Conservation (phyloP, 2,329 filamentous ascomycete genomes). For the Aspergillus sp. region DNA sequence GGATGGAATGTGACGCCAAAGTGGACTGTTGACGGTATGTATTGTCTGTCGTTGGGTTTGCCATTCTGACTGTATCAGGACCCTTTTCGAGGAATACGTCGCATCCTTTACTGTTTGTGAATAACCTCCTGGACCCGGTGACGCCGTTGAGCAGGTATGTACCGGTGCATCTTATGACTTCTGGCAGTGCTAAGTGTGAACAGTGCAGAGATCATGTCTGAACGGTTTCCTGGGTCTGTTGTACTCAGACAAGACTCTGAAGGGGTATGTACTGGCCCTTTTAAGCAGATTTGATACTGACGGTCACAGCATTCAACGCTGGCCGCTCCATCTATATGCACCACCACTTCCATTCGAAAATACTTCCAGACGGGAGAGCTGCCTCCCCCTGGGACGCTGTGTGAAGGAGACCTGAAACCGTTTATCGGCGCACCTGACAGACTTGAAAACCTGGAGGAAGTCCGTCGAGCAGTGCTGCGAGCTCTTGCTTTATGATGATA, state of each 20-base stretch:
- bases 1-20: constrained; percentile 35
- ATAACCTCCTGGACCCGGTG: constrained; percentile 58
- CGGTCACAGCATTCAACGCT: constrained; percentile 29
- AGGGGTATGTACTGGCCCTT: constrained; percentile 31
- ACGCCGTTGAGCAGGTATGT: constrained; percentile 48
- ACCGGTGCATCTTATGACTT: not conserved
- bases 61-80: not conserved
- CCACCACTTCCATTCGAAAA: constrained; percentile 30
- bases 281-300: constrained; percentile 1
- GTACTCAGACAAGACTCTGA: constrained; percentile 47
- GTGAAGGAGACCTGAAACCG: constrained; percentile 36
- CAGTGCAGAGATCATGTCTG: constrained; percentile 36
- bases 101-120: constrained; percentile 57
- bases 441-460: constrained; percentile 17
- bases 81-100: constrained; percentile 32
- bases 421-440: constrained; percentile 19
- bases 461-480: not conserved
- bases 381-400: constrained; percentile 34
- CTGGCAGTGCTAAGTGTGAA: constrained; percentile 6
- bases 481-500: not conserved
- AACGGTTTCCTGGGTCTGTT: constrained; percentile 41
- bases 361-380: constrained; percentile 44
- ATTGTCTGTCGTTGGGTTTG: not conserved
- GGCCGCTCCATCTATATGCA: constrained; percentile 37
- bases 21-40: constrained; percentile 35